Conservation (phyloP, 345 rosid species). For the Camelina sativa region DNA sequence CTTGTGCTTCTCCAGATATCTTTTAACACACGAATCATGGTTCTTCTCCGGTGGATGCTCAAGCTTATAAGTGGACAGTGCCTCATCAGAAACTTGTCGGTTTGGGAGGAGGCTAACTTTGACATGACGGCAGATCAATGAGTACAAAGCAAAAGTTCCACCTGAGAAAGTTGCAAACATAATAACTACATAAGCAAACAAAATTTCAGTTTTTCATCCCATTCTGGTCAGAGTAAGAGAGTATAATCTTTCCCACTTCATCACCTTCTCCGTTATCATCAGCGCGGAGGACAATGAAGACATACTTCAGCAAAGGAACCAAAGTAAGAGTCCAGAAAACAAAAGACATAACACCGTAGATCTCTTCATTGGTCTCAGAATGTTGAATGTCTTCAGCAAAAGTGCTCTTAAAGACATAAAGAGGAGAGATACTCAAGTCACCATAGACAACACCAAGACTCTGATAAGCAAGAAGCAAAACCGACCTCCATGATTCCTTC, state of each 20-base stretch:
- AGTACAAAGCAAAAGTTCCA: slow-evolving; percentile 96
- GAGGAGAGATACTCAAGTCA: slow-evolving; percentile 93
- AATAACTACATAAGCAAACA: background rate
- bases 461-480: slow-evolving; percentile 86
- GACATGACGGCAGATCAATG: slow-evolving; percentile 89
- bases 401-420: slow-evolving; percentile 93
- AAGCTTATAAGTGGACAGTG: slow-evolving; percentile 90
- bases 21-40: slow-evolving; percentile 65
- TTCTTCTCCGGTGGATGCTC: slow-evolving; percentile 77
- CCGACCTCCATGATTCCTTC: slow-evolving; percentile 90
- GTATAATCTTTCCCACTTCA: background rate
- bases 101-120: slow-evolving; percentile 96
- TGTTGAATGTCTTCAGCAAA: slow-evolving; percentile 96
- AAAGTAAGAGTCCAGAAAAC: slow-evolving; percentile 99
- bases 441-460: slow-evolving; percentile 99
- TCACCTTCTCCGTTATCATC: slow-evolving; percentile 99
- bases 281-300: slow-evolving; percentile 92
- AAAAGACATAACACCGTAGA: slow-evolving; percentile 87
- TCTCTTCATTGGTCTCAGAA: slow-evolving; percentile 94
- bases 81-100: slow-evolving; percentile 90
- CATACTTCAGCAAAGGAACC: slow-evolving; percentile 90
- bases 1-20: slow-evolving; percentile 80
- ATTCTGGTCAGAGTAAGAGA: background rate
- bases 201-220: too few relatives aligned
- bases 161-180: slow-evolving; percentile 48